Base-by-base conservation (phyloP, 495 filamentous ascomycete genomes). In the Cercophora scortea region DNA sequence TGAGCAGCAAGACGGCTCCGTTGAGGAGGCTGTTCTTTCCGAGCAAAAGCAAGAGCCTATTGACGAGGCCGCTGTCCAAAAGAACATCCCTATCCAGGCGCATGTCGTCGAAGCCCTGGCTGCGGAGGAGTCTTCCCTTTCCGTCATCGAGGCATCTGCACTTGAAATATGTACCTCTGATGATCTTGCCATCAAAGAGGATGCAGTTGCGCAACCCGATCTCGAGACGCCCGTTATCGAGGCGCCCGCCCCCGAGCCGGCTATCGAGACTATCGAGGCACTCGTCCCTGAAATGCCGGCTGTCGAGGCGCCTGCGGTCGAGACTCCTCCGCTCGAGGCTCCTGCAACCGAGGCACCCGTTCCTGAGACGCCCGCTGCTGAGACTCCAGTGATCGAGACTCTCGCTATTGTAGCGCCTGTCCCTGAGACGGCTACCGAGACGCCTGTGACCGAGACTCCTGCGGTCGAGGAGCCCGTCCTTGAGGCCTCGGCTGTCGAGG, bases 241-340 rank as follows among this genome's bases (percentile, higher is more conserved):
- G n/a, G n/a, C n/a, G n/a, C n/a, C n/a, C n/a, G n/a, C n/a, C n/a
- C n/a, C n/a, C n/a, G n/a, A n/a, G n/a, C n/a, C n/a, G n/a, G n/a
- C 35, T 5, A 18, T 16, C 16, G 61, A 63, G 44, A 33, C 50
- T 43, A 45, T 38, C 17, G 53, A 57, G 13, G 52, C 55, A 19
- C 38, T 44, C 45, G n/a, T 40, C 6, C 12, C 41, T 15, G 52
- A 54, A 40, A 32, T 15, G 3, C 45, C 13, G 34, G 49, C 44
- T 48, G 36, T 47, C 17, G 52, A 50, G 45, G 57, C 58, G 32
- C 17, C 49, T 39, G 43, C 33, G 17, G 18, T 41, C 36, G 50
- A 60, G 38, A 36, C 53, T 25, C 13, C 56, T 32, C 25, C 42
- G 32, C 16, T 44, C 36, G 42, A 55, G 49, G 3, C 53, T 51